Percentiles rank a stretch among this genome's conserved stretches.
phyloP scores from a whole-genome alignment of 441 rosid species.

The Gossypium trilobum region DNA sequence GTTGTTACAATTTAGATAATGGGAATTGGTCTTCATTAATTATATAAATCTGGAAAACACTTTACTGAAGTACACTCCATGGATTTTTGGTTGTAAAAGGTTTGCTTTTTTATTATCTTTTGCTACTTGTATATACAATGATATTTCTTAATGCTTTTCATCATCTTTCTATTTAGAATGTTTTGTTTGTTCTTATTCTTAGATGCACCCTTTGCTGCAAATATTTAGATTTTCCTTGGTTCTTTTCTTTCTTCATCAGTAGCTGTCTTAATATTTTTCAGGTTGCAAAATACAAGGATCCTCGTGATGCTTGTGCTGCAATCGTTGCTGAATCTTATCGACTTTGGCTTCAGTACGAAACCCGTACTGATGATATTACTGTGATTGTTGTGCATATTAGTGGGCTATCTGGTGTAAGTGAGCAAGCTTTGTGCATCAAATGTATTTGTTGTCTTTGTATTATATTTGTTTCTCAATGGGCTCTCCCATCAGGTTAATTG shows the following conservation, averaged over 20 bases:
- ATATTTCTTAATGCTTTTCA: background rate
- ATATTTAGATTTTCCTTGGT: background rate
- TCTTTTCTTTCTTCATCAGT: background rate
- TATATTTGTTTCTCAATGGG: slow-evolving; percentile 15
- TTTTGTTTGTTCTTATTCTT: background rate
- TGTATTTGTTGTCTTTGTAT: slow-evolving; percentile 5
- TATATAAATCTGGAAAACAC: background rate
- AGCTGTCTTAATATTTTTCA: slow-evolving; percentile 21
- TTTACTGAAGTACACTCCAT: background rate
- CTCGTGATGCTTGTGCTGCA: slow-evolving; percentile 99
- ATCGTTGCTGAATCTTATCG: slow-evolving; percentile 98
- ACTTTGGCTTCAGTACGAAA: slow-evolving; percentile 97
- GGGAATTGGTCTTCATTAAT: background rate
- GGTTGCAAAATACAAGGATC: slow-evolving; percentile 94
- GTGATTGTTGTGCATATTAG: slow-evolving; percentile 84
- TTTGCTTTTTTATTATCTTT: background rate
- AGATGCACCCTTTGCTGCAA: background rate
- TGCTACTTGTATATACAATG: background rate
- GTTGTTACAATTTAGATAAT: background rate
- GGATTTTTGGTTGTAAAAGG: background rate
- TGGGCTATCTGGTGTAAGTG: slow-evolving; percentile 64
- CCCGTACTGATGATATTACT: slow-evolving; percentile 99
- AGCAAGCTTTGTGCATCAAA: slow-evolving; percentile 8
- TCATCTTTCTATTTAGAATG: background rate
- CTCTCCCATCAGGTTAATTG: slow-evolving; percentile 42